Evolutionary conservation across 108 stramenopile genomes (phyloP).

Genomic region (Nitzschia putrida): DNA sequence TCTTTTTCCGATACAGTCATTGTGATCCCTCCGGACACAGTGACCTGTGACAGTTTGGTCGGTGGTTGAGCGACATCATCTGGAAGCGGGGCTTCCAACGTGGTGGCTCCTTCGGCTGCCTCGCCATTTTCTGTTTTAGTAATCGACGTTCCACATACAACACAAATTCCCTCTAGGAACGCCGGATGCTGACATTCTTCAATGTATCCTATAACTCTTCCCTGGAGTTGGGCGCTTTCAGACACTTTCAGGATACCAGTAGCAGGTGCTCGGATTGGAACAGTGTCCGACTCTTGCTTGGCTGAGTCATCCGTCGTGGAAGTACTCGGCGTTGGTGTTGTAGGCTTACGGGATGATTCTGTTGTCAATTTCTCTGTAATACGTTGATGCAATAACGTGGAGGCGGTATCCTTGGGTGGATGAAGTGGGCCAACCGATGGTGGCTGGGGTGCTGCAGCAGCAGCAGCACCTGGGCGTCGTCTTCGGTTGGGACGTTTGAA

Average conservation of each 20-base stretch:
- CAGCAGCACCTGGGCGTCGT: slow-evolving; percentile 11
- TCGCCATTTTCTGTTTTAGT: slow-evolving; percentile 3
- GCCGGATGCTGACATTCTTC: slow-evolving; percentile 77
- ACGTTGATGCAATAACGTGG: slow-evolving; percentile 9
- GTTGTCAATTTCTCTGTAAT: not conserved
- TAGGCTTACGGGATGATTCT: not conserved
- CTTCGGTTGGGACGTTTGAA: slow-evolving; percentile 42
- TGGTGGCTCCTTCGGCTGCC: not conserved
- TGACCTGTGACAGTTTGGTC: slow-evolving; percentile 59
- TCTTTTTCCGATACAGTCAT: slow-evolving; percentile 68
- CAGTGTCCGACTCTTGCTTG: not conserved
- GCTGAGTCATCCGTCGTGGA: too few relatives aligned
- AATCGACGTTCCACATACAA: slow-evolving; percentile 56
- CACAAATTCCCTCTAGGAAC: slow-evolving; percentile 70
- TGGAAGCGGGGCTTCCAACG: not conserved
- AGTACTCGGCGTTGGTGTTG: too few relatives aligned
- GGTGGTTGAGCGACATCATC: not conserved
- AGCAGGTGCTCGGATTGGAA: slow-evolving; percentile 32
- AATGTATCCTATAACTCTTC: slow-evolving; percentile 49
- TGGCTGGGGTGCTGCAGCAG: not conserved
- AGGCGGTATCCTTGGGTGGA: not conserved
- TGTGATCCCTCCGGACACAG: slow-evolving; percentile 74
- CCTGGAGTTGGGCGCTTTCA: not conserved
- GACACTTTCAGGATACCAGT: slow-evolving; percentile 23
- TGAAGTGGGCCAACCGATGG: not conserved